These are phyloP conservation scores for Atkinsonella hypoxylon DNA, from an alignment of 2,329 filamentous ascomycete species.

Conservation along the genomic window DNA sequence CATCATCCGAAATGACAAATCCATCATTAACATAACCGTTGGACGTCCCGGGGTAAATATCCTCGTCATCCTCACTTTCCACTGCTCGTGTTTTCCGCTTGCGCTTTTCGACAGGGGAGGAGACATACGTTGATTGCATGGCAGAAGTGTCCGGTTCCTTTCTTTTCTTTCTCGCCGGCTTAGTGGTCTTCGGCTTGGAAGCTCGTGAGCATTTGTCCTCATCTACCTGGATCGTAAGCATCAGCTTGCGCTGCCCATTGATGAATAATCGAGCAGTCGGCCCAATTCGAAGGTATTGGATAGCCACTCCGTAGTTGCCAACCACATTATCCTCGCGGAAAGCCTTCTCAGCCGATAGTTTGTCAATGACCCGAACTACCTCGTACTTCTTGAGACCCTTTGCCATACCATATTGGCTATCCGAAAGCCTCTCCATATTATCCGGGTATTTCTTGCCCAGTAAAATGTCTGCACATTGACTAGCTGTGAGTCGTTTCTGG, in stretches of 20 bases:
- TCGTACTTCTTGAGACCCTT: constrained; percentile 60
- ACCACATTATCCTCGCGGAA: constrained; percentile 55
- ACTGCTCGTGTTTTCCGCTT: constrained; percentile 14
- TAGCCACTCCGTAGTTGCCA: constrained; percentile 48
- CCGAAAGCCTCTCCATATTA: constrained; percentile 39
- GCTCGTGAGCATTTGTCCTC: constrained; percentile 17
- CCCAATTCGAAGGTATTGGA: constrained; percentile 54
- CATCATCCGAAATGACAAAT: constrained; percentile 35
- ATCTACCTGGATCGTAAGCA: constrained; percentile 29
- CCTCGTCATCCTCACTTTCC: constrained; percentile 21
- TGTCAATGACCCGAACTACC: constrained; percentile 72
- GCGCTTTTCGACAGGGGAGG: constrained; percentile 35
- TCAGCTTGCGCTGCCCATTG: constrained; percentile 31
- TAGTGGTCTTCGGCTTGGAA: constrained; percentile 20
- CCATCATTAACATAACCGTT: constrained; percentile 37
- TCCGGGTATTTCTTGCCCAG: constrained; percentile 55
- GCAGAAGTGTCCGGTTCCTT: constrained; percentile 27
- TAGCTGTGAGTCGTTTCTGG: constrained; percentile 52
- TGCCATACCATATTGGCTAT: constrained; percentile 55
- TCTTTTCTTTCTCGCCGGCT: constrained; percentile 24
- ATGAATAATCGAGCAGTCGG: constrained; percentile 31
- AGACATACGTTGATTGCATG: constrained; percentile 34
- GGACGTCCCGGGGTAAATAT: constrained; percentile 27
- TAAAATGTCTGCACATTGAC: constrained; percentile 76
- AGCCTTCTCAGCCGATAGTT: constrained; percentile 60